Evolutionary conservation across 176 grass and related monocot genomes (phyloP).

Genomic region (Metroxylon sagu): DNA sequence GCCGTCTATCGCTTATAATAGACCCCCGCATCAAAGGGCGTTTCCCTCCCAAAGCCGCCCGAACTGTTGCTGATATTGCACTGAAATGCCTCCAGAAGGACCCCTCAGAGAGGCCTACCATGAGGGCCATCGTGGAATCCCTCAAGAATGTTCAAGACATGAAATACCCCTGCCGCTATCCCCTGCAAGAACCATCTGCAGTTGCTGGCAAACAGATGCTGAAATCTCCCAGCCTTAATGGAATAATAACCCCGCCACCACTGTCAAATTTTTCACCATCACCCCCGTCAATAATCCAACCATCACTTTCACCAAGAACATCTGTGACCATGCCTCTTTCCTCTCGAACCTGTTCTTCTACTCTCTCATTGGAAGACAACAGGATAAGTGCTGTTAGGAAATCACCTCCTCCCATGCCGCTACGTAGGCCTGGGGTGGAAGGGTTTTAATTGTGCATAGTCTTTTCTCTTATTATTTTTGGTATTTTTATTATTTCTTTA

Average conservation of each 20-base stretch:
- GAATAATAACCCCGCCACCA: slow-evolving; percentile 42
- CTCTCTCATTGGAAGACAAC: slow-evolving; percentile 44
- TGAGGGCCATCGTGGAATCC: slow-evolving; percentile 67
- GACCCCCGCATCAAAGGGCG: slow-evolving; percentile 89
- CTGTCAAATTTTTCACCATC: slow-evolving; percentile 46
- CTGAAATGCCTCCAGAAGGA: slow-evolving; percentile 78
- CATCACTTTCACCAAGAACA: slow-evolving; percentile 30
- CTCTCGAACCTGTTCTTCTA: slow-evolving; percentile 46
- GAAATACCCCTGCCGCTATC: slow-evolving; percentile 66
- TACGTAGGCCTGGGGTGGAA: slow-evolving; percentile 47
- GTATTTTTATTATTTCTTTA: slow-evolving; percentile 45
- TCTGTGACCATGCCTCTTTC: slow-evolving; percentile 51
- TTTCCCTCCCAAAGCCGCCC: slow-evolving; percentile 73
- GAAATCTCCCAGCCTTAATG: slow-evolving; percentile 82
- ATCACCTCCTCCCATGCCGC: slow-evolving; percentile 18
- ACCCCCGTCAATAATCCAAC: slow-evolving; percentile 21
- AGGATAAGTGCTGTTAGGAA: slow-evolving; percentile 50
- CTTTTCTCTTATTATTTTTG: slow-evolving; percentile 19
- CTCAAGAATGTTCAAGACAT: slow-evolving; percentile 67
- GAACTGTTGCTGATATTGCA: slow-evolving; percentile 66
- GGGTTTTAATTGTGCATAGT: slow-evolving; percentile 90
- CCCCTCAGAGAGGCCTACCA: slow-evolving; percentile 76
- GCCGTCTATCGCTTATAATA: slow-evolving; percentile 89
- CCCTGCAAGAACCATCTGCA: slow-evolving; percentile 68
- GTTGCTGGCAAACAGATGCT: slow-evolving; percentile 71